Conservation (phyloP, 129 eudicot genomes). For the sunflower (Helianthus annuus) region DNA sequence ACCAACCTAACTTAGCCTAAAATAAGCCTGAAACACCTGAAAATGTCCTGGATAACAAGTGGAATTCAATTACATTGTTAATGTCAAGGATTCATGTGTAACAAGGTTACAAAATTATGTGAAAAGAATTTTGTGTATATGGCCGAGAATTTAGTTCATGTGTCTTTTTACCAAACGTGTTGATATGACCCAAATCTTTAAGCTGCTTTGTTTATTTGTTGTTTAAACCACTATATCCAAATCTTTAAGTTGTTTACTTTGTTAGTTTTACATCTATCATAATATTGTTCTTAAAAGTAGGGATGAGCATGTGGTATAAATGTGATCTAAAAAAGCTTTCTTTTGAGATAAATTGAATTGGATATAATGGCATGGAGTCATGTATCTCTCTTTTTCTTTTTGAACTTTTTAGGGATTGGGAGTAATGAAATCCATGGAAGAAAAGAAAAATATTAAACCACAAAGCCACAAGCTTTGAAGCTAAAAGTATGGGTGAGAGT, state of each 20-base stretch:
- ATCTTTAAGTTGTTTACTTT: conserved; percentile 35
- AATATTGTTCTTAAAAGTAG: conserved; percentile 36
- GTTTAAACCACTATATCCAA: conserved; percentile 43
- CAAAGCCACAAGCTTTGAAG: conserved; percentile 77
- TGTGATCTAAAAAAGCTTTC: conserved; percentile 36
- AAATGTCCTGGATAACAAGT: too few species aligned
- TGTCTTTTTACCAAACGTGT: too few species aligned
- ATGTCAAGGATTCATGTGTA: too few species aligned
- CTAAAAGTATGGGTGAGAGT: too few species aligned
- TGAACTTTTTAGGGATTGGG: conserved; percentile 51
- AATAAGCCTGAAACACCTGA: too few species aligned
- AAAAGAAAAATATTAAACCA: conserved; percentile 65
- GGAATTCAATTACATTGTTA: too few species aligned
- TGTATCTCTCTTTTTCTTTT: conserved; percentile 35
- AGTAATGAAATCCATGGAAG: conserved; percentile 63
- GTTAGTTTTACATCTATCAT: conserved; percentile 29
- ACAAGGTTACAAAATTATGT: too few species aligned
- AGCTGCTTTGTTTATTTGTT: background rate
- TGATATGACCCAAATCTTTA: too few species aligned
- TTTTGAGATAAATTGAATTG: conserved; percentile 38
- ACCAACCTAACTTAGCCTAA: too few species aligned
- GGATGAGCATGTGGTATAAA: conserved; percentile 21
- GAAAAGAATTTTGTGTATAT: too few species aligned
- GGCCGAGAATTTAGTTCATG: too few species aligned
- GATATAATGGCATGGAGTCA: conserved; percentile 49